Evolutionary conservation across 768 basidiomycete species (phyloP), one percentile per base, ranked within the genome.

Genomic region (Mycena venus): DNA sequence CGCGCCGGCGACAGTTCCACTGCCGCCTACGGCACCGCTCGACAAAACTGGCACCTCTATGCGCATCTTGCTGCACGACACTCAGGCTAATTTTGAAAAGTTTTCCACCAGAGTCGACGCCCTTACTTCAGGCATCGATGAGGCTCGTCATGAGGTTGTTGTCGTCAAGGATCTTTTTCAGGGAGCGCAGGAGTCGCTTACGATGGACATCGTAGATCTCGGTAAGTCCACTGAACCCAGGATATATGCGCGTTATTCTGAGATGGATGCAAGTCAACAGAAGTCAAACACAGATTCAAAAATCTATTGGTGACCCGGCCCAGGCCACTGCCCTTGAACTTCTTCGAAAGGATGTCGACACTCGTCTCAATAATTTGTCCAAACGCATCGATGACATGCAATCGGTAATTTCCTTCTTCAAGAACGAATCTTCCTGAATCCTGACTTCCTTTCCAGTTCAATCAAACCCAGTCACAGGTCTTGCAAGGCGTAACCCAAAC

Each of bases 41-140:
- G 93, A 95, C 83, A 94, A 89, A 76, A 88, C 89, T 12, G 90
- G 88, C 15, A 92, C 93, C 4, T 93, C 94, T 8, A 92, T 92
- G 84, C 90, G 93, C 47, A 88, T 94, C 76, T 86, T 95, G 15
- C 83, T 95, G 25, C 90, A 94, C 75, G 94, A 95, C 79, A 94
- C 93, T 0, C 93, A 94, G 68, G 89, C 88, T 25, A 90, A 91
- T 73, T 86, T 95, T 40, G 93, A 95, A 81, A 89, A 85, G 76
- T 94, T 95, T 72, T 89, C 91, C 0, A 83, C 83, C 9, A 87
- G 88, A 34, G 88, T 92, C 17, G 90, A 89, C 51, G 82, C 82
- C n/a, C 85, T 94, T 27, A 81, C 90, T 2, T 80, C 81, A 14
- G 86, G 83, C 36, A 85, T 93, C 15, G 89, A 90, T 17, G 85